Percentiles rank a stretch among this genome's conserved stretches.
These are phyloP conservation scores for Phlegmacium glaucopus DNA, from an alignment of 768 basidiomycete species.

Conservation along the genomic window DNA sequence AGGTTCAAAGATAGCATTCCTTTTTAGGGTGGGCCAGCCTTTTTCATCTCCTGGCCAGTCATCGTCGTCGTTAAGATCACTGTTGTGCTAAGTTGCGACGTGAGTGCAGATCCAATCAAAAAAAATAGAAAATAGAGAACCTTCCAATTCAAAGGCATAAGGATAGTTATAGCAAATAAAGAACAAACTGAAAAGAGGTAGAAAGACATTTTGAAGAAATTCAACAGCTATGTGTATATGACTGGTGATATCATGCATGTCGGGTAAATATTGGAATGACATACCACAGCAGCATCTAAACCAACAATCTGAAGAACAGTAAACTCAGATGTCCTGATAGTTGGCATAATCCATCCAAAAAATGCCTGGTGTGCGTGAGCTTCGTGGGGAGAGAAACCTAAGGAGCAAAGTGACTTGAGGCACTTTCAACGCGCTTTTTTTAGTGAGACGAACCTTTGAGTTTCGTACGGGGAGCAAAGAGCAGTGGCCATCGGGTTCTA, in stretches of 20 bases:
- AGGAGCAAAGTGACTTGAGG: not conserved
- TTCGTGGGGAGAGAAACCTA: constrained; percentile 92
- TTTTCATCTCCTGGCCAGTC: constrained; percentile 41
- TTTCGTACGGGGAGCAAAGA: constrained; percentile 92
- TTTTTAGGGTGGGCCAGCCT: constrained; percentile 42
- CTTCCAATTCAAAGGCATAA: constrained; percentile 95
- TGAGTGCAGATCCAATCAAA: constrained; percentile 8
- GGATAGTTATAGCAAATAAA: constrained; percentile 72
- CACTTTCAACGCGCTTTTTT: constrained; percentile 8
- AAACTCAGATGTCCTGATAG: constrained; percentile 85
- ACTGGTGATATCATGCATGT: not conserved
- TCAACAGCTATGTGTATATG: constrained; percentile 60
- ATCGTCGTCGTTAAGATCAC: constrained; percentile 59
- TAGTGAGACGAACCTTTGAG: constrained; percentile 64
- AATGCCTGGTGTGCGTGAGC: constrained; percentile 84
- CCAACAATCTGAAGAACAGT: constrained; percentile 95
- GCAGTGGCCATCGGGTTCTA: constrained; percentile 81
- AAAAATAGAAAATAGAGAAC: constrained; percentile 39
- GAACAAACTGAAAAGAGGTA: constrained; percentile 87
- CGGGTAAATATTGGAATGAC: constrained; percentile 25
- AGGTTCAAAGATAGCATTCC: constrained; percentile 16
- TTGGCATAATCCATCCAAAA: constrained; percentile 97
- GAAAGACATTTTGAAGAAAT: constrained; percentile 95
- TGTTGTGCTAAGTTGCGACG: constrained; percentile 52
- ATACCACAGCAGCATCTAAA: constrained; percentile 91